These are phyloP conservation scores for Hypoxylon trugodes DNA, from an alignment of 495 filamentous ascomycete genomes.

Conservation along the genomic window DNA sequence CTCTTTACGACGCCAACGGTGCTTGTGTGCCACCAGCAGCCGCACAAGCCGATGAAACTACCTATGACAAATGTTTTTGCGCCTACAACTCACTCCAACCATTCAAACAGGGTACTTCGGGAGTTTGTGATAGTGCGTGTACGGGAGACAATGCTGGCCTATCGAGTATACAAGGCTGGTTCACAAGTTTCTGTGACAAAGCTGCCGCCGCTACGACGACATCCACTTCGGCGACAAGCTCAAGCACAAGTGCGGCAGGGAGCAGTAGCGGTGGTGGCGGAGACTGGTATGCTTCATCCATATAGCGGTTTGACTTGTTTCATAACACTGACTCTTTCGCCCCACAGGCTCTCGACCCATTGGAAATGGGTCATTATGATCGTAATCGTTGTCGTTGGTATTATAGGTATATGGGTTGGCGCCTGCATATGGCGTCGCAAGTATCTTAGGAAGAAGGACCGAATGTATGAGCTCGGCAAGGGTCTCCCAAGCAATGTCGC, in stretches of 20 bases:
- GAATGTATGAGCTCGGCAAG: conserved; percentile 57
- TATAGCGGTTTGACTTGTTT: not conserved
- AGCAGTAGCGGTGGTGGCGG: conserved; percentile 31
- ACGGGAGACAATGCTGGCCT: conserved; percentile 46
- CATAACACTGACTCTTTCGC: conserved; percentile 8
- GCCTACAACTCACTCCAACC: conserved; percentile 49
- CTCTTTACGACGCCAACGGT: conserved; percentile 64
- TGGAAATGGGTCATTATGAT: conserved; percentile 66
- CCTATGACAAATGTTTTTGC: conserved; percentile 59
- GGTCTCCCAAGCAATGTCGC: conserved; percentile 44
- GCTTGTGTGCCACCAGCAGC: conserved; percentile 57
- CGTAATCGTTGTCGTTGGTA: conserved; percentile 60
- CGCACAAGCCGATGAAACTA: conserved; percentile 33
- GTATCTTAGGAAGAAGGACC: conserved; percentile 61
- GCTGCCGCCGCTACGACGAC: conserved; percentile 38
- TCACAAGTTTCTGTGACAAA: conserved; percentile 53
- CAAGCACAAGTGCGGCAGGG: conserved; percentile 26
- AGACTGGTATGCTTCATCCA: conserved; percentile 36
- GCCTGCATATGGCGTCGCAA: conserved; percentile 61
- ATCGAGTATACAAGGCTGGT: conserved; percentile 58
- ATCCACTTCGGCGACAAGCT: conserved; percentile 28
- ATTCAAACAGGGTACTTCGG: conserved; percentile 51
- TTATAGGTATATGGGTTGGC: conserved; percentile 61
- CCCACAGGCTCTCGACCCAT: conserved; percentile 57
- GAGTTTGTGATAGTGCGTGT: conserved; percentile 53